phyloP scores from a whole-genome alignment of 1,284 basidiomycete genomes.

The Apiotrichum akiyoshidainum region DNA sequence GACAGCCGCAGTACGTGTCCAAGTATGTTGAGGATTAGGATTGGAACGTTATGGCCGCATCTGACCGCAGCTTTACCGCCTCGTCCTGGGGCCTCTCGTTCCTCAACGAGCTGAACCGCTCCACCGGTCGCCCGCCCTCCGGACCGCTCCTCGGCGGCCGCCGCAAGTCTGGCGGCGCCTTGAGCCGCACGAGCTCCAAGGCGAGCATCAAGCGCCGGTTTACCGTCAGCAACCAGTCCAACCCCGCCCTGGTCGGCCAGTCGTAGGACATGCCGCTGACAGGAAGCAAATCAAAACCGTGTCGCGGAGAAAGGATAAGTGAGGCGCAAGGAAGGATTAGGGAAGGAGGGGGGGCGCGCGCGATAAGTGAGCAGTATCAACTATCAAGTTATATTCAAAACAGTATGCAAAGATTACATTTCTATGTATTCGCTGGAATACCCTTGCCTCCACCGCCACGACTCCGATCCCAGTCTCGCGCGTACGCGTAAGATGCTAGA shows the following conservation, averaged over 20 bases:
- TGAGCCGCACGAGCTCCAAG: conserved; percentile 24
- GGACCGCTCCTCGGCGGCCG: conserved; percentile 22
- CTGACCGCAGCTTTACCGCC: conserved; percentile 59
- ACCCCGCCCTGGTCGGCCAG: not conserved
- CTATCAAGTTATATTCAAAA: too few species aligned
- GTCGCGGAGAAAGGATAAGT: too few species aligned
- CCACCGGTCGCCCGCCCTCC: conserved; percentile 28
- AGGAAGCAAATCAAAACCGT: too few species aligned
- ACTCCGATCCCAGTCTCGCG: not conserved
- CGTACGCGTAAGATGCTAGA: conserved; percentile 24
- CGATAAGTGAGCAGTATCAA: too few species aligned
- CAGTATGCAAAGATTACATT: not conserved
- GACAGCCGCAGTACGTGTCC: conserved; percentile 62
- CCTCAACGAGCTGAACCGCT: conserved; percentile 64
- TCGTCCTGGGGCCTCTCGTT: conserved; percentile 90
- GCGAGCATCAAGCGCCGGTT: conserved; percentile 22
- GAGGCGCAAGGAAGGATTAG: too few species aligned
- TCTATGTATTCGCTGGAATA: not conserved
- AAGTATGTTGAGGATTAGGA: conserved; percentile 55
- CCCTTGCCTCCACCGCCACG: too few species aligned
- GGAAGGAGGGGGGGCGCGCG: too few species aligned
- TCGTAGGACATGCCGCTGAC: too few species aligned
- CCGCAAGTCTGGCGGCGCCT: conserved; percentile 19
- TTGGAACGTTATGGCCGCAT: not conserved
- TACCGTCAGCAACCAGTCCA: conserved; percentile 14